Evolutionary conservation across 208 protist genomes (phyloP).

Genomic region (Trypanosoma avium): DNA sequence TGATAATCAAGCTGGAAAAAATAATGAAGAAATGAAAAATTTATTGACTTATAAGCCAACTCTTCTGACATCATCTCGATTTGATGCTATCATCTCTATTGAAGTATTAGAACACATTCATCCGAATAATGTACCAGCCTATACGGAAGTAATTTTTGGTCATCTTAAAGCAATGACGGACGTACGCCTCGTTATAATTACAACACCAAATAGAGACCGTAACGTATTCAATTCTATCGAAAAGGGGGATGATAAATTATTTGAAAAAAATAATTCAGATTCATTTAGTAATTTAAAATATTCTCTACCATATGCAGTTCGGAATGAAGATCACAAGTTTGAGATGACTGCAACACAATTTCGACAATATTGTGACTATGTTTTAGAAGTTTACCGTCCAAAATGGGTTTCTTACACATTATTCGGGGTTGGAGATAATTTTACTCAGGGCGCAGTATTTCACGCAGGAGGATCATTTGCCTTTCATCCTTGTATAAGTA

Average conservation of each 20-base stretch:
- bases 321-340: conserved; percentile 54
- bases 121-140: conserved; percentile 38
- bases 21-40: background rate
- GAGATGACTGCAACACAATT: conserved; percentile 59
- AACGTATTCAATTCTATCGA: conserved; percentile 24
- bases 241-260: background rate
- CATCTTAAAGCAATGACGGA: conserved; percentile 29
- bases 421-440: conserved; percentile 40
- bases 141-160: conserved; percentile 48
- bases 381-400: conserved; percentile 31
- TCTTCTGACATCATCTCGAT: background rate
- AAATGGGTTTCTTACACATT: conserved; percentile 34
- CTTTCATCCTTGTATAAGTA: too few species aligned
- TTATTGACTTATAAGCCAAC: background rate
- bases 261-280: background rate
- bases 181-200: conserved; percentile 40
- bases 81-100: conserved; percentile 57
- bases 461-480: too few species aligned
- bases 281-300: background rate
- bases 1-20: background rate
- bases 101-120: conserved; percentile 63
- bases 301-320: conserved; percentile 6
- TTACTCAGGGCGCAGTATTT: conserved; percentile 56
- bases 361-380: conserved; percentile 40
- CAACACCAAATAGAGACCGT: conserved; percentile 51